A percentile compares a stretch with the other conserved stretches of the same genome.
Evolutionary conservation across 768 basidiomycete genomes (phyloP).

Genomic region (Lactarius hatsudake): DNA sequence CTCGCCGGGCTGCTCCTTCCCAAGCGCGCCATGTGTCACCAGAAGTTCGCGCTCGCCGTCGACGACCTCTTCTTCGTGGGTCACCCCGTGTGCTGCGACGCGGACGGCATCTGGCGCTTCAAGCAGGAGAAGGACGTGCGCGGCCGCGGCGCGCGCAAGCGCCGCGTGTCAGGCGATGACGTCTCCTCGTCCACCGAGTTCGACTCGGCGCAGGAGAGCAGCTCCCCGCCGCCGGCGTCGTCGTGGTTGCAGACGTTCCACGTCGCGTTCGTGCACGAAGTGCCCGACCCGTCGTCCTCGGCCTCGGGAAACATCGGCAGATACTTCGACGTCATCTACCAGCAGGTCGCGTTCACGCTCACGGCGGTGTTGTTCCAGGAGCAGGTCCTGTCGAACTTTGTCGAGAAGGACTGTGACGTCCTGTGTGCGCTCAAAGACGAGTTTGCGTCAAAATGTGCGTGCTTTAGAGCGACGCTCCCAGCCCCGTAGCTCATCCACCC

Average conservation of each 20-base stretch:
- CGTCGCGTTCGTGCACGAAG: slow-evolving; percentile 81
- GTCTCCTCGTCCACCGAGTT: slow-evolving; percentile 38
- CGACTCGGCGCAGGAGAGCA: slow-evolving; percentile 10
- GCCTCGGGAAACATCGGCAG: slow-evolving; percentile 71
- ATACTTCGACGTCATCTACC: slow-evolving; percentile 85
- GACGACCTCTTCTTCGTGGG: slow-evolving; percentile 93
- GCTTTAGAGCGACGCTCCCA: not conserved
- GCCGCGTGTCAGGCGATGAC: slow-evolving; percentile 33
- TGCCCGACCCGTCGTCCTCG: slow-evolving; percentile 86
- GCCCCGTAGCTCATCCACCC: not conserved
- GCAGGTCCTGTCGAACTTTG: slow-evolving; percentile 83
- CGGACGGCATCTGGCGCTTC: slow-evolving; percentile 73
- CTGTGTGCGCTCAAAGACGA: slow-evolving; percentile 71
- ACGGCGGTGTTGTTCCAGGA: slow-evolving; percentile 92
- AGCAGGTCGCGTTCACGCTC: slow-evolving; percentile 84
- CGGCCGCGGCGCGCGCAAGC: slow-evolving; percentile 52
- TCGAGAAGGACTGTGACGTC: slow-evolving; percentile 74
- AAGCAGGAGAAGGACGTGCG: slow-evolving; percentile 57
- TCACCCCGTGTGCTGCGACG: slow-evolving; percentile 83
- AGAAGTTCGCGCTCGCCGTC: slow-evolving; percentile 89
- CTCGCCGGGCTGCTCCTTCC: slow-evolving; percentile 82
- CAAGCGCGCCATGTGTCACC: slow-evolving; percentile 77
- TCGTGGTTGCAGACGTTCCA: slow-evolving; percentile 77
- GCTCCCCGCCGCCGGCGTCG: slow-evolving; percentile 24
- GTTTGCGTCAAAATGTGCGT: slow-evolving; percentile 59